Evolutionary conservation across 345 rosid genomes (phyloP).

Genomic region (Stellera chamaejasme): DNA sequence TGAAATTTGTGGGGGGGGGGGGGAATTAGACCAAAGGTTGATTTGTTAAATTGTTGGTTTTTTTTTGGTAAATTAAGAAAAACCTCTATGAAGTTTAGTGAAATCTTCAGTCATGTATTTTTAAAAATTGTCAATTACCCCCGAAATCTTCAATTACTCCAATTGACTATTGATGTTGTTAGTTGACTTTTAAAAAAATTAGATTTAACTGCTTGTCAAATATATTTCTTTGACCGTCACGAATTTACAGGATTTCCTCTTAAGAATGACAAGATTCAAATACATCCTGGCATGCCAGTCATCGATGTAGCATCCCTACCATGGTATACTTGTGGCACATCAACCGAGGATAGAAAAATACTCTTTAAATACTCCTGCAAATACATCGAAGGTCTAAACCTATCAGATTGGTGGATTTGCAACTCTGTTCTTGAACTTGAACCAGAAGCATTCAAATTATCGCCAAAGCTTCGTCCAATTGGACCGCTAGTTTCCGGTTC

Average conservation of each 20-base stretch:
- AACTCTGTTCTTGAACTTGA: conserved; percentile 4
- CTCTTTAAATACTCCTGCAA: background rate
- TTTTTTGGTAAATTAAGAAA: too few species aligned
- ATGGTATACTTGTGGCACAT: conserved; percentile 2
- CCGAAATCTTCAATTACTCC: too few species aligned
- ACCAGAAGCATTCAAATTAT: background rate
- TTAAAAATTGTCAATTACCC: too few species aligned
- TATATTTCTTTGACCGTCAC: too few species aligned
- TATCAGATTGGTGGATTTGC: conserved; percentile 6
- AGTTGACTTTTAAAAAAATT: too few species aligned
- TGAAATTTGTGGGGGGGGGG: too few species aligned
- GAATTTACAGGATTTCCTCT: conserved; percentile 9
- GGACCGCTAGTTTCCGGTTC: conserved; percentile 1
- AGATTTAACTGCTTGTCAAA: too few species aligned
- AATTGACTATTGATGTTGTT: too few species aligned
- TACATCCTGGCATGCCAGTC: conserved; percentile 3
- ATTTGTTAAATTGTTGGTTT: too few species aligned
- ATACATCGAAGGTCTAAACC: background rate
- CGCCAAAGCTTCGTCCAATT: background rate
- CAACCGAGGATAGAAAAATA: background rate
- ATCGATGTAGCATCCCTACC: background rate
- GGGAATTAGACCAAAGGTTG: too few species aligned
- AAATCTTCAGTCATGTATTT: too few species aligned
- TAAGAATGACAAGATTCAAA: conserved; percentile 1
- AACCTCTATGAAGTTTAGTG: too few species aligned